Evolutionary conservation across 2,329 filamentous ascomycete species (phyloP).

Genomic region (Blastomyces gilchristii): DNA sequence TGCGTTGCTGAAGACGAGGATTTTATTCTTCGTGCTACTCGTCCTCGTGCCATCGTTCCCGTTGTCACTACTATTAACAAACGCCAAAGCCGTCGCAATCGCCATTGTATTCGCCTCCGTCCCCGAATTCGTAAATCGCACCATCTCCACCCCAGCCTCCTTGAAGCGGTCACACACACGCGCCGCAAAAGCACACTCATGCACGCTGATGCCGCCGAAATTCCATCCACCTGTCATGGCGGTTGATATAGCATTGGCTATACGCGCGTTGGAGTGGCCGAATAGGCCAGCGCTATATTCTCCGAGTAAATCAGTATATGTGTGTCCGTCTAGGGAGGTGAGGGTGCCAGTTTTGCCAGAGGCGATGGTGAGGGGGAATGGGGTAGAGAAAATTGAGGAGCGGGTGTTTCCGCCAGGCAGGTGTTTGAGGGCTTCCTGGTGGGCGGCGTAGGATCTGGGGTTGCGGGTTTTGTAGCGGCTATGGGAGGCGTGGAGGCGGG

Average conservation of each 20-base stretch:
- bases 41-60: neutral
- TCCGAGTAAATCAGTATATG: slow-evolving; percentile 50
- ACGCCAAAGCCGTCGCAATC: slow-evolving; percentile 44
- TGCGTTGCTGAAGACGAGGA: slow-evolving; percentile 42
- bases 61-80: slow-evolving; percentile 21
- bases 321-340: slow-evolving; percentile 24
- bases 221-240: slow-evolving; percentile 44
- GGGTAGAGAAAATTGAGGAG: slow-evolving; percentile 13
- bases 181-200: slow-evolving; percentile 44
- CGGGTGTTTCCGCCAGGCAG: neutral
- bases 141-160: slow-evolving; percentile 36
- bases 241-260: slow-evolving; percentile 40
- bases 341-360: slow-evolving; percentile 21
- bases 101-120: slow-evolving; percentile 54
- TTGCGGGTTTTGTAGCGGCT: slow-evolving; percentile 2
- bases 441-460: neutral
- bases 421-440: neutral
- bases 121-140: slow-evolving; percentile 56
- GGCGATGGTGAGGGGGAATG: slow-evolving; percentile 27
- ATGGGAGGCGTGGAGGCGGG: neutral
- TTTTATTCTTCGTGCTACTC: slow-evolving; percentile 31
- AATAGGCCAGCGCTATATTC: slow-evolving; percentile 57
- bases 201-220: slow-evolving; percentile 43
- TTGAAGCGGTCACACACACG: slow-evolving; percentile 47
- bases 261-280: slow-evolving; percentile 51